Percentiles rank a stretch among this genome's conserved stretches.
Conservation (phyloP, 2,329 filamentous ascomycete genomes). For the Boeremia exigua region DNA sequence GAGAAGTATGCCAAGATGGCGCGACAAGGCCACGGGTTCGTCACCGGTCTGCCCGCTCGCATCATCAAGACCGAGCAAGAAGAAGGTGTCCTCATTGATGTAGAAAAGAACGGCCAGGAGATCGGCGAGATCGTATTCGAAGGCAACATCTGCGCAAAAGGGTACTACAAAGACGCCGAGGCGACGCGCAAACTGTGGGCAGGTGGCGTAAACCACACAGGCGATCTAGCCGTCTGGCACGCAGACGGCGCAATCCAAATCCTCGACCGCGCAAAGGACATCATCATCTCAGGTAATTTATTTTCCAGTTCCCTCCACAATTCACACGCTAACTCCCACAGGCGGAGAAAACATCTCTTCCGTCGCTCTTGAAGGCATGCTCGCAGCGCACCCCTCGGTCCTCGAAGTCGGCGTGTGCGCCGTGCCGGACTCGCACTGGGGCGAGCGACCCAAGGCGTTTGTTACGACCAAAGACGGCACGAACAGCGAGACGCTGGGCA, state of each 20-base stretch:
- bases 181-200: slow-evolving; percentile 87
- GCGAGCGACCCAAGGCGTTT: slow-evolving; percentile 93
- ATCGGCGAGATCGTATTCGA: slow-evolving; percentile 85
- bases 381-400: slow-evolving; percentile 85
- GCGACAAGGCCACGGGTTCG: slow-evolving; percentile 88
- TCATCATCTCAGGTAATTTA: slow-evolving; percentile 85
- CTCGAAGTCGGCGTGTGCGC: slow-evolving; percentile 92
- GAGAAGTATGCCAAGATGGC: slow-evolving; percentile 92
- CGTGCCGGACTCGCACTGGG: slow-evolving; percentile 88
- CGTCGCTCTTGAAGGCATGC: slow-evolving; percentile 87
- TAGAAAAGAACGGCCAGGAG: slow-evolving; percentile 72
- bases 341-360: slow-evolving; percentile 97
- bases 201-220: slow-evolving; percentile 85
- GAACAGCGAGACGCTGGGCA: slow-evolving; percentile 63
- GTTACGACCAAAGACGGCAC: slow-evolving; percentile 72
- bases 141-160: slow-evolving; percentile 90
- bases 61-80: slow-evolving; percentile 81
- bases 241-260: slow-evolving; percentile 91
- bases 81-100: slow-evolving; percentile 70
- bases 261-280: slow-evolving; percentile 92
- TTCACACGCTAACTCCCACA: slow-evolving; percentile 39
- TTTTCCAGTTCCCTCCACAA: slow-evolving; percentile 6
- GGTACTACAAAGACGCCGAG: slow-evolving; percentile 88
- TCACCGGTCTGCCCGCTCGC: slow-evolving; percentile 80
- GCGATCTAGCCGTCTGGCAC: slow-evolving; percentile 93